Percentiles rank a stretch among this genome's conserved stretches.
phyloP scores from a whole-genome alignment of 2,329 filamentous ascomycete species.

The Pleomassaria siparia region DNA sequence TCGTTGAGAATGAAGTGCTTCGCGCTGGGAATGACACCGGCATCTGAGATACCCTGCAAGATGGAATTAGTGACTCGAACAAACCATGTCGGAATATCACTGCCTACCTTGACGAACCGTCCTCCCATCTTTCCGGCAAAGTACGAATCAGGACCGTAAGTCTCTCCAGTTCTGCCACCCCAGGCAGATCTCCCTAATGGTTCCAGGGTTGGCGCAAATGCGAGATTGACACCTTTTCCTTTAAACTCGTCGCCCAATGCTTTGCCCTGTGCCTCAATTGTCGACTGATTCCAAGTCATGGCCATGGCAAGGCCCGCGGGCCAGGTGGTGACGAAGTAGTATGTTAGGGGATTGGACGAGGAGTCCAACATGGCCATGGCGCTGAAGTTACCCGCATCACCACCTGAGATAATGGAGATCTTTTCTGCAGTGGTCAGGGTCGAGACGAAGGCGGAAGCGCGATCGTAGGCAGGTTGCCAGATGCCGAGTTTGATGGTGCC shows the following conservation, averaged over 20 bases:
- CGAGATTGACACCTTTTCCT: constrained; percentile 44
- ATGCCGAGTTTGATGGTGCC: not conserved
- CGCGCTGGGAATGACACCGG: constrained; percentile 43
- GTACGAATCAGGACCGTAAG: constrained; percentile 46
- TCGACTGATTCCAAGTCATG: not conserved
- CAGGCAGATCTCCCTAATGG: constrained; percentile 47
- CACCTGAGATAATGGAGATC: not conserved
- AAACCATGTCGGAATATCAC: too few species aligned
- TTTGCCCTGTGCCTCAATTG: not conserved
- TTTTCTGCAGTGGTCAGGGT: not conserved
- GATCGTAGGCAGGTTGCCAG: not conserved
- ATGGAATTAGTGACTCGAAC: constrained; percentile 16
- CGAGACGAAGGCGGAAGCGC: not conserved
- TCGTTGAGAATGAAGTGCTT: constrained; percentile 62
- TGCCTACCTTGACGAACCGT: constrained; percentile 31
- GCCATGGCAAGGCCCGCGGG: not conserved
- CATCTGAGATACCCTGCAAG: constrained; percentile 38
- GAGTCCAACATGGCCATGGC: not conserved
- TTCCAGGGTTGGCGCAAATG: constrained; percentile 52
- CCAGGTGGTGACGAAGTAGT: not conserved
- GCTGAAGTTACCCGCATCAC: not conserved
- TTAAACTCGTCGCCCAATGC: constrained; percentile 36
- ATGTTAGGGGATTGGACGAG: not conserved
- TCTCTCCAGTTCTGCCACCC: constrained; percentile 51
- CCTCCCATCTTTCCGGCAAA: constrained; percentile 45